Evolutionary conservation across 768 basidiomycete genomes (phyloP), one percentile per base, ranked within the genome.

Genomic region (Tulasnella sp.): DNA sequence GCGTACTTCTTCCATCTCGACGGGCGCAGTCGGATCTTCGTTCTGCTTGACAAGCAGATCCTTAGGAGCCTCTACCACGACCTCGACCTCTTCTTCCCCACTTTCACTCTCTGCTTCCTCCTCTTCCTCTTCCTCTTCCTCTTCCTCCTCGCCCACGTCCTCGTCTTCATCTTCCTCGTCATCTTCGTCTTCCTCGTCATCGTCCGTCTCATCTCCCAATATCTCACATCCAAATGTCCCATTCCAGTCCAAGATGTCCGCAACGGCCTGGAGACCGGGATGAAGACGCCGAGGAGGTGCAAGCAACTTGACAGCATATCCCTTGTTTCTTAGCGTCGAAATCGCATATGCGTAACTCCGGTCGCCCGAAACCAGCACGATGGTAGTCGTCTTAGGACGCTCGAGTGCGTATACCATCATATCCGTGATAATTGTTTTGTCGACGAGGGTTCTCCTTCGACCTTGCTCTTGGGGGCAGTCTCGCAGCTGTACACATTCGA

Each of bases 391-490:
- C 1, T 83, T 72, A 2, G 82, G 80, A 74, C 85, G 83, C 79
- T 90, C 89, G 76, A 88, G 84, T 17, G 86, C 88, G 77, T 86
- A 84, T 7, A 85, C 81, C 71, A 90, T 79, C 83, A 90, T 87
- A 76, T 90, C 90, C 63, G 88, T 89, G 22, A 85, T 79, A 42
- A 87, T 83, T 82, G 84, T 85, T 76, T 84, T 84, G 75, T 83
- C 83, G 16, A 82, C 83, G 4, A 83, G 76, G 40, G 78, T 78
- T 70, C 78, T 79, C 65, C 75, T 62, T 7, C 77, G 76, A 68
- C 14, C 36, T 1, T 76, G 75, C 47, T 16, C 47, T 26, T 41
- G 69, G n/a, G 59, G 71, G 40, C 69, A 70, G 36, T 70, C 69
- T 3, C 40, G 41, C 16, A 70, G 64, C 78, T 79, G 2, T 32